phyloP scores from a whole-genome alignment of 805 yeast species.

The Cyberlindnera bimundalis region DNA sequence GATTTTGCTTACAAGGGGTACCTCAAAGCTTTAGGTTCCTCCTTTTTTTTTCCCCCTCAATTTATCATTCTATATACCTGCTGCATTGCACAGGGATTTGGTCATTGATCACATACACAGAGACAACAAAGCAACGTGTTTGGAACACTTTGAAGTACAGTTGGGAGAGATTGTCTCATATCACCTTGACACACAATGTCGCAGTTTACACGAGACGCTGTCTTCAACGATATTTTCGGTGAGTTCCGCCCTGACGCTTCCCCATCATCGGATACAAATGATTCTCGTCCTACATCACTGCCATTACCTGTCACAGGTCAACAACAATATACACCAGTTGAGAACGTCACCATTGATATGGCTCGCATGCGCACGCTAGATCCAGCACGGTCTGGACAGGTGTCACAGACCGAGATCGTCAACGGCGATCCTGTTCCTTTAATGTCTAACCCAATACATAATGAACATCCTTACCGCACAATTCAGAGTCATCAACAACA shows the following conservation, averaged over 20 bases:
- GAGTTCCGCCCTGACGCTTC: conserved; percentile 24
- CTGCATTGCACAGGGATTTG: no score
- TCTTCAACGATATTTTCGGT: conserved; percentile 32
- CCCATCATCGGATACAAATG: neutral
- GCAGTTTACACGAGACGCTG: conserved; percentile 26
- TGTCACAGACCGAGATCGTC: neutral
- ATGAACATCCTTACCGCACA: conserved; percentile 2
- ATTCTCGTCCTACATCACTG: no score
- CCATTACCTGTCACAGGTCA: neutral
- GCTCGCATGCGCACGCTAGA: conserved; percentile 8
- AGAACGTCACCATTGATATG: conserved; percentile 8
- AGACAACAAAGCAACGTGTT: no score
- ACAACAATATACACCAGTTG: neutral
- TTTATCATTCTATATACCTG: no score
- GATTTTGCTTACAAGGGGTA: no score
- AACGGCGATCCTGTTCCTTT: neutral
- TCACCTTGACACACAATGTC: conserved; percentile 8
- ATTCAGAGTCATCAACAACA: neutral
- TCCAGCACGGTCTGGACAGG: conserved; percentile 6
- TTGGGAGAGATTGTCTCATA: no score
- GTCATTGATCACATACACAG: no score
- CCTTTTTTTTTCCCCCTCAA: no score
- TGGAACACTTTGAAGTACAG: no score
- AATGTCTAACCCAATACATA: neutral
- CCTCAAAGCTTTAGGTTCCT: no score